Evolutionary conservation across 768 basidiomycete species (phyloP), one percentile per base, ranked within the genome.

Genomic region (Exidia glandulosa): DNA sequence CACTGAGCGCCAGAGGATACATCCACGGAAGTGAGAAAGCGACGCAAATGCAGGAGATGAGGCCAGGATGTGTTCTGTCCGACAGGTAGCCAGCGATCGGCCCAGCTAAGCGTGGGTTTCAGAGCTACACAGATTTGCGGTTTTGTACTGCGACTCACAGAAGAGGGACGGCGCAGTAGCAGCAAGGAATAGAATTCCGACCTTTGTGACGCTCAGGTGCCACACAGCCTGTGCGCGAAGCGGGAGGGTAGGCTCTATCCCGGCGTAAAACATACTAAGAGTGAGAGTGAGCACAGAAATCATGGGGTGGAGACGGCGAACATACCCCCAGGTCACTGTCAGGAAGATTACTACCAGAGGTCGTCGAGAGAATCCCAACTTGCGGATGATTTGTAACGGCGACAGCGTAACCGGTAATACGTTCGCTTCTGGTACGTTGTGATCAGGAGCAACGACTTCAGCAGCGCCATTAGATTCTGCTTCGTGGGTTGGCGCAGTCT

Each of bases 181-280:
- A 7, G 82, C 86, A 60, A 89, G 72, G 67, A 84, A 85, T 16
- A 87, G 77, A n/a, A 88, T 64, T 7, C 88, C 88, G 10, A 87
- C 82, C 67, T 71, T 69, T n/a, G 66, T 68, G 0, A 83, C 75
- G 58, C 75, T 62, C 41, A 80, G 74, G 3, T 69, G 68, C 79
- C 82, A 86, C 6, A 77, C 62, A 12, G 66, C 66, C 62, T 81
- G 77, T 34, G 85, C 66, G 61, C 80, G 81, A 30, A 85, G 68
- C 1, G 84, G 82, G 36, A 86, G 70, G 5, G 82, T 73, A 16
- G 85, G 81, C 57, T 85, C 85, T 64, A 77, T 76, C 56, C 74
- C 74, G 34, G 74, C 79, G 57, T 74, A 77, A 1, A 79, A 69
- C 14, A 82, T 64, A 5, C 83, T 85, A 32, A 32, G 16, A n/a